Percentiles rank a stretch among this genome's conserved stretches.
These are phyloP conservation scores for Geotrichum ghanense DNA, from an alignment of 805 yeast genomes.

Conservation along the genomic window DNA sequence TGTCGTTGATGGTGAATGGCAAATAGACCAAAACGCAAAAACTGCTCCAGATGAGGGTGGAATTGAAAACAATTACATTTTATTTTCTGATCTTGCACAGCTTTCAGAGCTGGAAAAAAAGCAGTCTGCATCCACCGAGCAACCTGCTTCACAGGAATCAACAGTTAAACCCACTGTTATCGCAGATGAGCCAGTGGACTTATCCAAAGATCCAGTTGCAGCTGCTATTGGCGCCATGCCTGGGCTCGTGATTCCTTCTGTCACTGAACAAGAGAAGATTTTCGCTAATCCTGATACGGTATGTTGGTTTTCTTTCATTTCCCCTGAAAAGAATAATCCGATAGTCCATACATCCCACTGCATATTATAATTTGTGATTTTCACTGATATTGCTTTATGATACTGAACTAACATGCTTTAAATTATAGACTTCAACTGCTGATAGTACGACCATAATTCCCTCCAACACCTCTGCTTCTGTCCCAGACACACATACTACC, in stretches of 20 bases:
- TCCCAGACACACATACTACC: too few relatives aligned
- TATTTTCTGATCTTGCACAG: background rate
- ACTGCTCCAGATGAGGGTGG: slow-evolving; percentile 61
- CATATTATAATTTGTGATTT: too few relatives aligned
- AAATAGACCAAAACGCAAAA: slow-evolving; percentile 87
- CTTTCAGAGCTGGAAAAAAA: background rate
- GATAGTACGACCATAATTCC: too few relatives aligned
- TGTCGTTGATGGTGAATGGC: slow-evolving; percentile 74
- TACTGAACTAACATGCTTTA: too few relatives aligned
- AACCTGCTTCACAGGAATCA: background rate
- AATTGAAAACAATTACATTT: background rate
- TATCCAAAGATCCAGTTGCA: background rate
- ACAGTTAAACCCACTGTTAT: background rate
- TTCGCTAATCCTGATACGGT: background rate
- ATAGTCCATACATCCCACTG: too few relatives aligned
- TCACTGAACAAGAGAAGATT: background rate
- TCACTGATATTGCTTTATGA: too few relatives aligned
- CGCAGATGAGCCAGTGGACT: background rate
- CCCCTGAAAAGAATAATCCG: too few relatives aligned
- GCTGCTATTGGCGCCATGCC: background rate
- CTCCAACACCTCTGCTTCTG: too few relatives aligned
- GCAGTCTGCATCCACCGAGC: background rate
- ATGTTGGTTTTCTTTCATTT: background rate
- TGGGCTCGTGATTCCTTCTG: background rate
- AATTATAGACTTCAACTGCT: too few relatives aligned